Percentiles rank a stretch among this genome's conserved stretches.
Evolutionary conservation across 345 rosid species (phyloP).

Genomic region (Trapa bicornis): DNA sequence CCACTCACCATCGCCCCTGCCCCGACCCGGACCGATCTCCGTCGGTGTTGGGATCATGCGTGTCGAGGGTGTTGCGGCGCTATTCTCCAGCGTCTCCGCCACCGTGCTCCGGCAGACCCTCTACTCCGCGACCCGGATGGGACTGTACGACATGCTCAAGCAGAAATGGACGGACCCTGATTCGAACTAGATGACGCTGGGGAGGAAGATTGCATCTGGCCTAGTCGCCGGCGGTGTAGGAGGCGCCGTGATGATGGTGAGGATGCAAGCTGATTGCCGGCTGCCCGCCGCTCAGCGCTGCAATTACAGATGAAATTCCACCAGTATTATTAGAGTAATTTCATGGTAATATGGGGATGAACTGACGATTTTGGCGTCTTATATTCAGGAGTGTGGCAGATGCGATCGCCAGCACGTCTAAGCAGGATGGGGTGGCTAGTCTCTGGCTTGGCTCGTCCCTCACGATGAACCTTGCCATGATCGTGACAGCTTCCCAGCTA

Average conservation of each 20-base stretch:
- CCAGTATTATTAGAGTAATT: no score
- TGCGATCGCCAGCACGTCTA: constrained; percentile 50
- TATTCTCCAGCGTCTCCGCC: constrained; percentile 75
- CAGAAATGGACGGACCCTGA: constrained; percentile 52
- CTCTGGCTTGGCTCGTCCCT: constrained; percentile 69
- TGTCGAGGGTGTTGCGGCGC: constrained; percentile 41
- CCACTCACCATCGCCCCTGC: constrained; percentile 19
- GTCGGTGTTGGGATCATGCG: constrained; percentile 49
- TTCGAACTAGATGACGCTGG: constrained; percentile 38
- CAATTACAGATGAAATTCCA: constrained; percentile 23
- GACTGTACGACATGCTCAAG: constrained; percentile 62
- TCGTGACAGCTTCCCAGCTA: constrained; percentile 63
- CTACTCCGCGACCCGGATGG: constrained; percentile 87
- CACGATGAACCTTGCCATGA: constrained; percentile 73
- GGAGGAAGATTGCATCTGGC: constrained; percentile 47
- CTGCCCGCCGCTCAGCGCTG: constrained; percentile 54
- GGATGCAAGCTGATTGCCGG: constrained; percentile 81
- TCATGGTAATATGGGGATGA: no score
- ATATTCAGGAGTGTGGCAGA: constrained; percentile 33
- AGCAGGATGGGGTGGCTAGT: constrained; percentile 51
- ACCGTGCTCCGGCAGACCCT: constrained; percentile 69
- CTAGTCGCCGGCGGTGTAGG: constrained; percentile 57
- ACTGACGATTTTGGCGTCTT: neutral
- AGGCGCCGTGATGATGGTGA: constrained; percentile 70
- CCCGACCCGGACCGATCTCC: constrained; percentile 43